Base-by-base conservation (phyloP, 495 filamentous ascomycete species). In the Hypoxylon perforatum region DNA sequence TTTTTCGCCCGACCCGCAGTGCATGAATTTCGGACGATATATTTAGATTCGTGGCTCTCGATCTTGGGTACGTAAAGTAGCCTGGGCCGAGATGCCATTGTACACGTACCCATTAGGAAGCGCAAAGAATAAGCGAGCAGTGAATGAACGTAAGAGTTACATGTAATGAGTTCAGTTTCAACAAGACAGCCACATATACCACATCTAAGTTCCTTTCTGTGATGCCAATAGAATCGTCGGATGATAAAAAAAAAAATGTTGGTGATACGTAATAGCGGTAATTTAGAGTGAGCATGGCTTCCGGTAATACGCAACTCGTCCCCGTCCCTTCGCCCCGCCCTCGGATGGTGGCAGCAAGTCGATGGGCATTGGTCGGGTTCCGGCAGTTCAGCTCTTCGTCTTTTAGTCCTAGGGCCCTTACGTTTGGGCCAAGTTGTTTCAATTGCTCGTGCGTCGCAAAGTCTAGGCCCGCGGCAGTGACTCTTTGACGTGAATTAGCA, bases 11-110 rank as follows among this genome's bases (percentile, higher is more conserved):
- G 58, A 35, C 64, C 64, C 23, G 46, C 41, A 23, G 52, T 17
- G 59, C 65, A 68, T 68, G 44, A 63, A 68, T 68, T n/a, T 14
- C 54, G 25, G 23, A 48, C 10, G 59, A 42, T 68, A 68, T 68
- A 68, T 59, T 68, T 68, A 68, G 65, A 41, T 9, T 41, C 11
- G 18, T 14, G n/a, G 5, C n/a, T 33, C 25, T 49, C n/a, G n/a
- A 49, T 44, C 46, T 17, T 44, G 4, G n/a, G 41, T 18, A 2
- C 18, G 22, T 23, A 25, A 18, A 17, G 19, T 33, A 19, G 15
- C 21, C 22, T 28, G n/a, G 30, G 18, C 61, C 30, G 7, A 15
- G 38, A 41, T 41, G n/a, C 12, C 12, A 41, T 17, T n/a, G 38
- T 41, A 41, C 38, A 41, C 38, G 38, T 41, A 41, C 7, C n/a